Conservation (phyloP, 768 basidiomycete species). For the Cystofilobasidium macerans region DNA sequence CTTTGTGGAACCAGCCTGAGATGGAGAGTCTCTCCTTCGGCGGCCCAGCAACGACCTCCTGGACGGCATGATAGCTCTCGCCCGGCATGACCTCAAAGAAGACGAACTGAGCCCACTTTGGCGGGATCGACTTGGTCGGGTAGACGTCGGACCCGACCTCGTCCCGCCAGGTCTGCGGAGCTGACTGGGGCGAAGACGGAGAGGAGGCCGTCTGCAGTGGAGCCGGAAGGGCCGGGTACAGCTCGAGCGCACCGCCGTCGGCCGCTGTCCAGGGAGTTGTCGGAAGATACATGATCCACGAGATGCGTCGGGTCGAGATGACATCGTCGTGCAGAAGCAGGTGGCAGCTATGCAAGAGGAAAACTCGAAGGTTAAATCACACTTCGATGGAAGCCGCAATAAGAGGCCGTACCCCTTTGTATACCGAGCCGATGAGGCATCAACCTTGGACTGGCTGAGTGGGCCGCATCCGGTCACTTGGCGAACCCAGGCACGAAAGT, state of each 20-base stretch:
- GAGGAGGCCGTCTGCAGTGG: neutral
- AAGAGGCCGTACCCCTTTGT: conserved; percentile 58
- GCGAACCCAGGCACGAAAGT: conserved; percentile 71
- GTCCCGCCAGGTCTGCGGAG: conserved; percentile 11
- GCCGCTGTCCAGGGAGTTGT: conserved; percentile 61
- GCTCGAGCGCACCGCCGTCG: conserved; percentile 88
- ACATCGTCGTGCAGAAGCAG: conserved; percentile 98
- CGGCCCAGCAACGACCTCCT: conserved; percentile 84
- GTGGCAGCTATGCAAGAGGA: conserved; percentile 39
- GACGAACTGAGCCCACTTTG: conserved; percentile 40
- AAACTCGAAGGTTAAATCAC: conserved; percentile 5
- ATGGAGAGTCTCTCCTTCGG: conserved; percentile 70
- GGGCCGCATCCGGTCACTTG: conserved; percentile 85
- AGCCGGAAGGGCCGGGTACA: conserved; percentile 53
- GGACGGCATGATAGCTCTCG: conserved; percentile 87
- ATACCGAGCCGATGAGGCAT: conserved; percentile 90
- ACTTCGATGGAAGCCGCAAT: neutral
- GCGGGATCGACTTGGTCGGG: conserved; percentile 22
- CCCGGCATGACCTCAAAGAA: conserved; percentile 76
- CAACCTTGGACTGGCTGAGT: conserved; percentile 79
- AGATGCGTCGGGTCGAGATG: conserved; percentile 83
- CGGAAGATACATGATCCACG: conserved; percentile 95
- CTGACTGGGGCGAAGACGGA: conserved; percentile 50
- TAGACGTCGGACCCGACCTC: conserved; percentile 21
- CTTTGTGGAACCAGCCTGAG: conserved; percentile 90